Evolutionary conservation across 2,329 filamentous ascomycete species (phyloP), one percentile per base, ranked within the genome.

Genomic region (Neodidymelliopsis sp.): DNA sequence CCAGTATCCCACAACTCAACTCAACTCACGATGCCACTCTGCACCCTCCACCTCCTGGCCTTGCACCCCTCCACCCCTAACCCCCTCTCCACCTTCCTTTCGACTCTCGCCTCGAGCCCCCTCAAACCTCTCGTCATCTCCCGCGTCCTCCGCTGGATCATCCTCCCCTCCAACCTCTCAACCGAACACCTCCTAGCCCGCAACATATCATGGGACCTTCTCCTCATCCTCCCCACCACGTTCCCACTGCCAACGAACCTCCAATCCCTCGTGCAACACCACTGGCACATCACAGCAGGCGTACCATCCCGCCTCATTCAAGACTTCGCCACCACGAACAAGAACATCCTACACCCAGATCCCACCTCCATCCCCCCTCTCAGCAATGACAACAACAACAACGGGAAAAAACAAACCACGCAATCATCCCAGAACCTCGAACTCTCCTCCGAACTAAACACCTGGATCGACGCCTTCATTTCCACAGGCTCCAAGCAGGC

Each of bases 371-470:
- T 75, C 0, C 76, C 77, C 0, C 52, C 65, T 2, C 56, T 79
- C 2, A 77, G 74, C 2, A 63, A 65, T 6, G 46, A 61, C 10
- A 9, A 13, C 6, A 22, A 65, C 7, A 46, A 61, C 10, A 9
- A 13, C 6, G 24, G 28, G 25, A 34, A 44, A 34, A 34, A 70
- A 35, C 4, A 37, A 54, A 71, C 56, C 54, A 72, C 52, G 24
- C 51, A 19, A 24, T 75, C 51, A 35, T 68, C 75, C 1, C 79
- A 85, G 65, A 76, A 77, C 15, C 75, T 87, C 0, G 83, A 86
- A 59, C 66, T 86, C 7, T 80, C 78, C 12, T 63, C 75, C 0
- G 77, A 81, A 3, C 65, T 87, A 0, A 60, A 75, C 10, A 28
- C 59, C 1, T 87, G 83, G 78, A 81, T 84, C 64, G 49, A 71